phyloP scores from a whole-genome alignment of 352 stramenopile species.

The Elongisporangium undulatum region DNA sequence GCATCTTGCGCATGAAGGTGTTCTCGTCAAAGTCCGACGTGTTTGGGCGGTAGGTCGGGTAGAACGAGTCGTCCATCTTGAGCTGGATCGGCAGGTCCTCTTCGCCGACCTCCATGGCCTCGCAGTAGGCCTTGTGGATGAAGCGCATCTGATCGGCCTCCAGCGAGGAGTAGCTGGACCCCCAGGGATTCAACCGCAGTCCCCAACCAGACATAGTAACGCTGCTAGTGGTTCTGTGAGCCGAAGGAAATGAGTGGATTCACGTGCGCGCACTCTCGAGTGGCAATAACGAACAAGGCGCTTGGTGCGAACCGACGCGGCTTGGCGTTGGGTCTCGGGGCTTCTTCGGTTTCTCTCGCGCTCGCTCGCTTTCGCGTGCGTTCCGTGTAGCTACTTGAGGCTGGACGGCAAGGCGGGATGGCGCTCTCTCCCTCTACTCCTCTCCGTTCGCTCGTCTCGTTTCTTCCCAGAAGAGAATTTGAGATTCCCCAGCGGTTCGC shows the following conservation, averaged over 20 bases:
- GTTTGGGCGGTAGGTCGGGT: constrained; percentile 66
- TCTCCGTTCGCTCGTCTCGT: constrained; percentile 12
- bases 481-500: background rate
- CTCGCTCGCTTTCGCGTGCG: background rate
- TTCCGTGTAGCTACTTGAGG: background rate
- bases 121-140: constrained; percentile 83
- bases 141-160: constrained; percentile 84
- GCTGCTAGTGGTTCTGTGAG: background rate
- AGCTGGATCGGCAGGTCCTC: constrained; percentile 79
- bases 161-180: constrained; percentile 80
- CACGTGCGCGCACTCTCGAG: background rate
- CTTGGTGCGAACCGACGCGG: background rate
- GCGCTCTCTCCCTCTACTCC: constrained; percentile 6
- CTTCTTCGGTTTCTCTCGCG: background rate
- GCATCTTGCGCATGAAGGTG: constrained; percentile 87
- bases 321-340: background rate
- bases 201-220: constrained; percentile 71
- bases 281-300: background rate
- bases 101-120: constrained; percentile 78
- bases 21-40: constrained; percentile 85
- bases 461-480: constrained; percentile 6
- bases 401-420: constrained; percentile 1
- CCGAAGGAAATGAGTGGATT: background rate
- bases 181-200: constrained; percentile 79
- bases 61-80: constrained; percentile 85